These are phyloP conservation scores for Tricholoma sp. DNA, from an alignment of 768 basidiomycete genomes.

Conservation along the genomic window DNA sequence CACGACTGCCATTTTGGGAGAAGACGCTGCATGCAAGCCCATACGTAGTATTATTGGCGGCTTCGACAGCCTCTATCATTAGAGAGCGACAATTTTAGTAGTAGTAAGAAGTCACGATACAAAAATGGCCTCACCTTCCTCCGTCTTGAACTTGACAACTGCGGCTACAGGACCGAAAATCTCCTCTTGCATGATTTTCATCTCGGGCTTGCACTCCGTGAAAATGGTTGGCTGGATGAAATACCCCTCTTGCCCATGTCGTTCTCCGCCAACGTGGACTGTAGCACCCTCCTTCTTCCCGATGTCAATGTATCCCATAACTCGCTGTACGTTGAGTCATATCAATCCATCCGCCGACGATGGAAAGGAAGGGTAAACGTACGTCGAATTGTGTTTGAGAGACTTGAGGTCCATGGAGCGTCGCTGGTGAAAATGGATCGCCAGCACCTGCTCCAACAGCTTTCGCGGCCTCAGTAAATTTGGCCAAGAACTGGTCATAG, in stretches of 20 bases:
- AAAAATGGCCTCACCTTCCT: slow-evolving; percentile 27
- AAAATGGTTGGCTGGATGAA: slow-evolving; percentile 70
- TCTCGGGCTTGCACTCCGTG: slow-evolving; percentile 52
- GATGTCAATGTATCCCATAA: slow-evolving; percentile 66
- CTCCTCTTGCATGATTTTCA: slow-evolving; percentile 66
- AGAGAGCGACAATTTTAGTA: neutral
- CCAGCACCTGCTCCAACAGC: slow-evolving; percentile 33
- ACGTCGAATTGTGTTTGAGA: slow-evolving; percentile 45
- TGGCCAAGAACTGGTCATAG: slow-evolving; percentile 52
- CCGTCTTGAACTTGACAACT: slow-evolving; percentile 60
- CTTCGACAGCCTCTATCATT: slow-evolving; percentile 12
- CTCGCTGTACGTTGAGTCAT: slow-evolving; percentile 38
- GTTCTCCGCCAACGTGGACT: slow-evolving; percentile 54
- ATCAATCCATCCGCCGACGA: neutral
- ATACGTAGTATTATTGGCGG: slow-evolving; percentile 13
- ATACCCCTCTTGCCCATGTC: slow-evolving; percentile 42
- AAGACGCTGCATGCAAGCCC: slow-evolving; percentile 13
- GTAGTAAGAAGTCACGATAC: slow-evolving; percentile 18
- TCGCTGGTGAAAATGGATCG: slow-evolving; percentile 36
- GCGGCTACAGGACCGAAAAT: slow-evolving; percentile 76
- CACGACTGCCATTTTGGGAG: slow-evolving; percentile 10
- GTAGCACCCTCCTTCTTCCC: slow-evolving; percentile 52
- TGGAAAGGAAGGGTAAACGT: slow-evolving; percentile 13
- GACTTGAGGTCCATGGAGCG: slow-evolving; percentile 44
- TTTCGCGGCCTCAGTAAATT: slow-evolving; percentile 31